Percentiles rank a stretch among this genome's conserved stretches.
Conservation (phyloP, 768 basidiomycete genomes). For the Boletus coccyginus region DNA sequence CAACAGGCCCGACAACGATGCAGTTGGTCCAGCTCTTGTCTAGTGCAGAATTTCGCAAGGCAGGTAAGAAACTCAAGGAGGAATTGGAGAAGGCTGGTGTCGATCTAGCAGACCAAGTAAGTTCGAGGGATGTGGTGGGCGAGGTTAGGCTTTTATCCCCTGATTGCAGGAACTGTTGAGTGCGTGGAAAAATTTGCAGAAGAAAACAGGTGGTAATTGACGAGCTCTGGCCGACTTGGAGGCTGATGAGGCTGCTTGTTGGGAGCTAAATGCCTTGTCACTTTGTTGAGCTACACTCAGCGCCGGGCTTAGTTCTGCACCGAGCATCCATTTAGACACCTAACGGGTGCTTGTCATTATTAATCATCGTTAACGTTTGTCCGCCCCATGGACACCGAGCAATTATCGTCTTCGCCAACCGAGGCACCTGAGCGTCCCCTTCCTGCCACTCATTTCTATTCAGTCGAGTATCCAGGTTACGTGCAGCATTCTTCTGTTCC, state of each 20-base stretch:
- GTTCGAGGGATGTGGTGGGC: constrained; percentile 7
- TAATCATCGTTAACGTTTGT: constrained; percentile 2
- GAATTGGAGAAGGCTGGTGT: constrained; percentile 60
- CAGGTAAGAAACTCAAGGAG: constrained; percentile 42
- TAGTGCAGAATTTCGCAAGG: constrained; percentile 51
- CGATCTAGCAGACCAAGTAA: constrained; percentile 54
- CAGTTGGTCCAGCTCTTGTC: constrained; percentile 55
- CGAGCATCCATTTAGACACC: neutral
- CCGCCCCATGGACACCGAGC: constrained; percentile 10
- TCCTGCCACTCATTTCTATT: constrained; percentile 62
- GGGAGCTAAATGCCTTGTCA: neutral
- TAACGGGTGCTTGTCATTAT: neutral
- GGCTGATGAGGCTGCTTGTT: neutral
- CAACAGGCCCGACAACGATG: constrained; percentile 45
- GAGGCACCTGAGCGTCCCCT: constrained; percentile 43
- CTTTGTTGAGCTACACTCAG: neutral
- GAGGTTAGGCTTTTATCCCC: neutral
- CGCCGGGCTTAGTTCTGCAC: neutral
- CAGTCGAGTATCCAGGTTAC: constrained; percentile 90
- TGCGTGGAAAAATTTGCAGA: constrained; percentile 34
- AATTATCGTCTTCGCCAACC: constrained; percentile 11
- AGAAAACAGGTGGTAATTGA: constrained; percentile 23
- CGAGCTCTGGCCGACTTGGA: neutral
- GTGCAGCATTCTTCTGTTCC: constrained; percentile 61
- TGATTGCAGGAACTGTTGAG: constrained; percentile 45